Base-by-base conservation (phyloP, 108 stramenopile species). In the Parmales sp. region DNA sequence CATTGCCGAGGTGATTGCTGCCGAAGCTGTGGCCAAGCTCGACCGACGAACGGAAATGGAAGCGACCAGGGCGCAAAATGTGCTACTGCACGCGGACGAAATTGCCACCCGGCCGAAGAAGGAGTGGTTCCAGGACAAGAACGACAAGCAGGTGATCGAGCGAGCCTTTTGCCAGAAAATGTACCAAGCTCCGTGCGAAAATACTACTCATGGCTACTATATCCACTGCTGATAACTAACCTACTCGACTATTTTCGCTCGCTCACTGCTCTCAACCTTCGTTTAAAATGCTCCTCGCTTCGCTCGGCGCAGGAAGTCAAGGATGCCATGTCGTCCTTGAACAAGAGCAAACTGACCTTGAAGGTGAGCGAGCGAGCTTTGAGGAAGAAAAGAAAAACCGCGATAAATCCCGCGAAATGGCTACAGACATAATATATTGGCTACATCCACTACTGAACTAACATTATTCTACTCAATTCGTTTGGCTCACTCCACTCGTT, bases 1-100 rank as follows among this genome's bases (percentile, higher is more conserved):
- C 46, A 71, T 92, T 0, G 75, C 81, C 39, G 91, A 92, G 73
- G 87, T 92, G 1, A 68, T 76, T 64, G 83, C 85, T 43, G 91
- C 91, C 1, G 89, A 92, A 73, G 85, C 86, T 7, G 86, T 92
- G 37, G 88, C 89, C 16, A 72, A 71, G 54, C 86, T 92, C 84
- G 91, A 92, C 73, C 81, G 89, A 18, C 44, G 90, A 13, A 85
- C 91, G 8, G 89, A 92, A 64, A 92, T 92, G 89, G 91, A 90
- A 51, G 86, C 80, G 19, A 79, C 74, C 54, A 76, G 80, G 26
- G 91, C 85, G 46, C 76, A 85, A 63, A 92, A 92, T 65, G 80
- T 92, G 13, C 90, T 92, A 39, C 83, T 82, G 51, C 89, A 92
- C 54, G 65, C 75, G 0, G 78, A 79, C 43, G 86, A 90, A 63